phyloP scores from a whole-genome alignment of 805 yeast genomes.

The Wickerhamiella lipophila region DNA sequence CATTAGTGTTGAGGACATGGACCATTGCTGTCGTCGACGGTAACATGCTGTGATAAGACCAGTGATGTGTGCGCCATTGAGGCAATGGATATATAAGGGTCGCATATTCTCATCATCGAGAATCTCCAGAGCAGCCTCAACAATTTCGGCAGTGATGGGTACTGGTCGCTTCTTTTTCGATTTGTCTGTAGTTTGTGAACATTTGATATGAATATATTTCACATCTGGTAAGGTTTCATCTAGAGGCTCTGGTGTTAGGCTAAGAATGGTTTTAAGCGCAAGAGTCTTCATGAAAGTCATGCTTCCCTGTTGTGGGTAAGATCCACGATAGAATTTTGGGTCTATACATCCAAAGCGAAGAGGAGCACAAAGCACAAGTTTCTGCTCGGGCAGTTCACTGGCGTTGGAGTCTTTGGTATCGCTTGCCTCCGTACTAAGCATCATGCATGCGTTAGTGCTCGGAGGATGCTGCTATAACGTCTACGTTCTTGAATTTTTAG shows the following conservation, averaged over 20 bases:
- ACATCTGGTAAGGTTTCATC: constrained; percentile 47
- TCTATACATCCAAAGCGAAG: constrained; percentile 62
- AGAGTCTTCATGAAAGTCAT: constrained; percentile 54
- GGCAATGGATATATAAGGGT: constrained; percentile 75
- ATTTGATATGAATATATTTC: constrained; percentile 52
- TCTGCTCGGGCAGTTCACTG: not conserved
- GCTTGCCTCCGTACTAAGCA: constrained; percentile 3
- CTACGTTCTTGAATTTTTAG: constrained; percentile 44
- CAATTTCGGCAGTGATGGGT: constrained; percentile 57
- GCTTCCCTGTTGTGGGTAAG: constrained; percentile 71
- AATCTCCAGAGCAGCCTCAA: constrained; percentile 44
- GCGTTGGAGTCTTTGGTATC: not conserved
- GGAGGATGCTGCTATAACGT: constrained; percentile 71
- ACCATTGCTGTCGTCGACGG: constrained; percentile 76
- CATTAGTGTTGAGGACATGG: constrained; percentile 70
- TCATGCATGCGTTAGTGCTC: constrained; percentile 33
- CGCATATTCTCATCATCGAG: constrained; percentile 46
- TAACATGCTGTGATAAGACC: constrained; percentile 76
- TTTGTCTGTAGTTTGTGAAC: constrained; percentile 33
- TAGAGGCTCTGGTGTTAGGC: constrained; percentile 62
- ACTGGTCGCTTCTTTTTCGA: constrained; percentile 35
- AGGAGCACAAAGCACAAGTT: constrained; percentile 33
- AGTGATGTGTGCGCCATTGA: constrained; percentile 81
- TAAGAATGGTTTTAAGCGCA: constrained; percentile 55
- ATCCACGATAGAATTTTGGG: constrained; percentile 64